Conservation (phyloP, 2,329 filamentous ascomycete species). For the Penicillium psychrosexuale region DNA sequence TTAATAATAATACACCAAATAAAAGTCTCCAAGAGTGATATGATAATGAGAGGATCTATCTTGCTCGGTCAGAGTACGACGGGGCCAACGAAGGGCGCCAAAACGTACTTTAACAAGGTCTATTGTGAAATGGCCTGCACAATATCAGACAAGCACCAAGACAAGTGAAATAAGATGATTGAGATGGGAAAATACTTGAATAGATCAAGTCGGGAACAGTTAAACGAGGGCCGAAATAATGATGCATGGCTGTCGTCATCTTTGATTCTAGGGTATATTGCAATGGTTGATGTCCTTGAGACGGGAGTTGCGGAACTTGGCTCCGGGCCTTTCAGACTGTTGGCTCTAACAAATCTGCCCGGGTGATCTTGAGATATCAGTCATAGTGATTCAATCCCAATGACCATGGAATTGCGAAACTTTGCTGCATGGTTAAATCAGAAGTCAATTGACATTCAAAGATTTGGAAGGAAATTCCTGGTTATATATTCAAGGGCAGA, state of each 20-base stretch:
- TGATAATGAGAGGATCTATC: not conserved
- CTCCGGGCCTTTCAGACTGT: constrained; percentile 10
- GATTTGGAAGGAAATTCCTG: not conserved
- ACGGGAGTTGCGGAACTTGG: constrained; percentile 13
- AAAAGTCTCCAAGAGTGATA: not conserved
- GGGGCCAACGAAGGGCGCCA: not conserved
- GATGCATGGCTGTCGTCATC: constrained; percentile 26
- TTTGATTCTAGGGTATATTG: not conserved
- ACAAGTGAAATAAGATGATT: not conserved
- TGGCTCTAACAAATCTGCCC: not conserved
- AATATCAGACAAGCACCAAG: not conserved
- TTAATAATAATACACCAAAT: not conserved
- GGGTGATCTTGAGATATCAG: not conserved
- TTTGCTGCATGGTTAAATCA: not conserved
- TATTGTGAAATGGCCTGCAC: not conserved
- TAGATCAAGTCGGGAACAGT: not conserved
- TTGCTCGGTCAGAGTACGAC: not conserved
- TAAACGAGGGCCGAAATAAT: constrained; percentile 4
- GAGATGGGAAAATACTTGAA: not conserved
- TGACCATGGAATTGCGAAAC: constrained; percentile 6
- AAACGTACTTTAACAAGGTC: not conserved
- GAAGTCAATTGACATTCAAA: not conserved
- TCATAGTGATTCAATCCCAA: constrained; percentile 19
- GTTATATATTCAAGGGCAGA: not conserved
- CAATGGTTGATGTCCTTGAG: not conserved